Evolutionary conservation across 1,284 basidiomycete species (phyloP), one percentile per base, ranked within the genome.

Genomic region (Sphagnurus paluster): DNA sequence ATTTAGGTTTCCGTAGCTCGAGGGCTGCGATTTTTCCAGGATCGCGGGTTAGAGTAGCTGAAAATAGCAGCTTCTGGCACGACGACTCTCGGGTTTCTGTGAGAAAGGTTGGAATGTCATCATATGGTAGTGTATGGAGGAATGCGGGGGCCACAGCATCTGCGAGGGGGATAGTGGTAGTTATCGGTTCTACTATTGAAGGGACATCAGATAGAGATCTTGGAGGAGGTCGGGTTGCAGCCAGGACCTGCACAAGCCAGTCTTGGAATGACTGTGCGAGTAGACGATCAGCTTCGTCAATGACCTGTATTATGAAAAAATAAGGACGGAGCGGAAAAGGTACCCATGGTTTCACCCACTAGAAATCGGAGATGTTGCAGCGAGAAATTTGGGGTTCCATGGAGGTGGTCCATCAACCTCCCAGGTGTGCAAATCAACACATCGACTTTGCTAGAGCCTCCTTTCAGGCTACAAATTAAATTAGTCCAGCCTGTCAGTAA

Each of bases 221-320:
- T 36, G 45, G 40, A 29, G 75, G 69, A 13, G 83, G 78, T 23
- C 79, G 77, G 4, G 83, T 86, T 7, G 90, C 90, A 1, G 77
- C 69, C 5, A 95, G 72, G 3, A 97, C 87, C 58, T 85, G 84
- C 9, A 80, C 77, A 2, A 97, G 72, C 96, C 96, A 99, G 60
- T 94, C 89, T 66, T 98, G 93, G 69, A 98, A 98, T 1, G 91
- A 93, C 64, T 98, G 94, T 5, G 90, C 90, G 4, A 99, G 77
- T 2, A 99, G 76, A 17, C 95, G 81, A 64, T 99, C 97, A 0
- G 97, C 97, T 71, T 99, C 97, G 64, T 99, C 97, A 46, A 99
- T 93, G 14, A 99, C 84, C 91, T 94, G 42, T 16, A n/a, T 44
- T 16, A 39, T 16, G 21, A 19, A 39, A n/a, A 21, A 35, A 35